These are phyloP conservation scores for Kuraishia capsulata DNA, from an alignment of 805 yeast species.

Conservation along the genomic window DNA sequence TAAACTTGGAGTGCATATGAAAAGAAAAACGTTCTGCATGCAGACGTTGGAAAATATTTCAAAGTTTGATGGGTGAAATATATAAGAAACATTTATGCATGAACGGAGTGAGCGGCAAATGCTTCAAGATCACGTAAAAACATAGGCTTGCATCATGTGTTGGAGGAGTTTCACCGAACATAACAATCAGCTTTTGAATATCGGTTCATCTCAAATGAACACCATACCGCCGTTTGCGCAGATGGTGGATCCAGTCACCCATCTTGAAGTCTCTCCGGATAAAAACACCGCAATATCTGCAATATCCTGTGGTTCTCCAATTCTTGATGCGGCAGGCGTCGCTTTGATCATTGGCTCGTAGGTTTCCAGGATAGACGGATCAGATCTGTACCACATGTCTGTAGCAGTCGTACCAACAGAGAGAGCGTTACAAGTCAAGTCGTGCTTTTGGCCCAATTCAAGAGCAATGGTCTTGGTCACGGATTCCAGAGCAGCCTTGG, in stretches of 20 bases:
- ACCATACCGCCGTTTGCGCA: conserved; percentile 11
- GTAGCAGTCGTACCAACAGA: conserved; percentile 10
- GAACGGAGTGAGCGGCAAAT: too few species aligned
- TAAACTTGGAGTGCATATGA: too few species aligned
- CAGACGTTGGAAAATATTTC: too few species aligned
- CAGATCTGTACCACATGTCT: conserved; percentile 9
- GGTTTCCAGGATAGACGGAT: conserved; percentile 7
- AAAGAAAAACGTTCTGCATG: too few species aligned
- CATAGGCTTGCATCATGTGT: too few species aligned
- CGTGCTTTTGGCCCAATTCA: conserved; percentile 10
- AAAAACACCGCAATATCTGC: conserved; percentile 10
- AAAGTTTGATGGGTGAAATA: too few species aligned
- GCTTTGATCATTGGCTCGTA: conserved; percentile 4
- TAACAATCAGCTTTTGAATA: too few species aligned
- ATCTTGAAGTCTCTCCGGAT: conserved; percentile 9
- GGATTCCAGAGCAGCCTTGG: conserved; percentile 11
- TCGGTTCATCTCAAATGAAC: too few species aligned
- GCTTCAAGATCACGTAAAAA: too few species aligned
- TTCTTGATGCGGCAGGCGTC: conserved; percentile 11
- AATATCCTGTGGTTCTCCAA: conserved; percentile 11
- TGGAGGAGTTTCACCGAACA: too few species aligned
- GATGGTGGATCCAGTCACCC: conserved; percentile 10
- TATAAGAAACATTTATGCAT: too few species aligned
- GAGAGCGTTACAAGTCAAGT: conserved; percentile 9
- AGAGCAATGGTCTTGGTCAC: conserved; percentile 9